A percentile compares a stretch with the other conserved stretches of the same genome.
phyloP scores from a whole-genome alignment of 305 asterid species.

The Withania somnifera region DNA sequence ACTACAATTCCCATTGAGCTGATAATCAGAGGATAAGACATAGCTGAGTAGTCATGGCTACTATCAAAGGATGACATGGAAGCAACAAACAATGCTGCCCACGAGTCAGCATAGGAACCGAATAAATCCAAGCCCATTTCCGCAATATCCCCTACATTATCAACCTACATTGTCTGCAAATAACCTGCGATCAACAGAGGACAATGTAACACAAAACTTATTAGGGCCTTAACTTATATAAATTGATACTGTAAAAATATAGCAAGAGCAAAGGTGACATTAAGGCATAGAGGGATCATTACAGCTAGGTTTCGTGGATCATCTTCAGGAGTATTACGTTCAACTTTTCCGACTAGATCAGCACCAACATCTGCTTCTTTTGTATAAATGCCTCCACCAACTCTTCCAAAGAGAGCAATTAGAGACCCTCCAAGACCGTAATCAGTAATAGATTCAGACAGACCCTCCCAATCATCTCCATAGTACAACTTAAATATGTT shows the following conservation, averaged over 20 bases:
- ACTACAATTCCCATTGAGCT: constrained; percentile 17
- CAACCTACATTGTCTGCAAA: constrained; percentile 30
- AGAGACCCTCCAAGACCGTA: constrained; percentile 15
- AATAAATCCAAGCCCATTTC: constrained; percentile 22
- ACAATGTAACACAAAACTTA: not conserved
- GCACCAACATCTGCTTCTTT: constrained; percentile 18
- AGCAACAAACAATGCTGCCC: constrained; percentile 20
- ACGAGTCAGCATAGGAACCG: constrained; percentile 22
- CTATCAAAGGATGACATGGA: constrained; percentile 19
- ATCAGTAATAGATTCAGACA: constrained; percentile 11
- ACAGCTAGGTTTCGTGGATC: constrained; percentile 11
- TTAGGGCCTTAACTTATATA: not conserved
- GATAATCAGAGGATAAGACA: constrained; percentile 15
- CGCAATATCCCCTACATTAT: constrained; percentile 22
- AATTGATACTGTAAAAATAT: not conserved
- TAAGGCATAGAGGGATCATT: not conserved
- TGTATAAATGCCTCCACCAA: constrained; percentile 12
- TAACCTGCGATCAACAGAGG: constrained; percentile 9
- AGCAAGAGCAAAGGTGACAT: not conserved
- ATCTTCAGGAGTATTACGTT: constrained; percentile 10
- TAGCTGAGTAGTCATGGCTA: constrained; percentile 15
- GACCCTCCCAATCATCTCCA: constrained; percentile 16
- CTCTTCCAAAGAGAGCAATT: constrained; percentile 14
- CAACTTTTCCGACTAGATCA: constrained; percentile 11
- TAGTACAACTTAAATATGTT: constrained; percentile 11